Evolutionary conservation across 2,329 filamentous ascomycete genomes (phyloP), one percentile per base, ranked within the genome.

Genomic region (Hysterium pulicare): DNA sequence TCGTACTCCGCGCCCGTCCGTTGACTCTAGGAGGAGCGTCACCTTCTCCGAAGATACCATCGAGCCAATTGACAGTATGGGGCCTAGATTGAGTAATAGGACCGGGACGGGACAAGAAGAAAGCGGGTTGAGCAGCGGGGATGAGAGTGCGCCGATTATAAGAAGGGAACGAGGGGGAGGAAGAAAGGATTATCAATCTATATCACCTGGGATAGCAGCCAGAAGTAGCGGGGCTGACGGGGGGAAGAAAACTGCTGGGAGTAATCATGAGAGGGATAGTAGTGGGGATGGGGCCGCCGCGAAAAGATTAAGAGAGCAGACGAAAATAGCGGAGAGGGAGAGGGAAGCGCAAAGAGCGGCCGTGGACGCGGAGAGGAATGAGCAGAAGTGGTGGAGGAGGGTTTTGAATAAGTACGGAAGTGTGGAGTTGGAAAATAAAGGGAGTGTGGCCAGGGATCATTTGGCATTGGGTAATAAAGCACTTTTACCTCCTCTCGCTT

Each of bases 391-490:
- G 77, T 82, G 77, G 75, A 70, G 70, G 53, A 59, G 60, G 23
- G 62, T 79, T 30, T 65, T 74, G 30, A 78, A 82, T 32, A 79
- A 78, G 52, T 84, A 81, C 51, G 81, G 81, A 15, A 77, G 73
- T 46, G 76, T 93, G 39, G 87, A 91, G 71, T 68, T 93, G 46
- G 87, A 93, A 66, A 93, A 93, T 59, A 91, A 89, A 67, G 87
- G 87, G 30, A 88, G 84, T 59, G 87, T 91, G 30, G 87, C 87
- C 9, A 74, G 87, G 57, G 87, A 93, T 66, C 87, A 93, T 69
- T 71, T 93, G 42, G 87, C 87, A 17, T 70, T 93, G 37, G 86
- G 86, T 90, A 68, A n/a, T n/a, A n/a, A n/a, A 35, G 70, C 61
- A 17, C 32, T 45, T 13, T 20, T 30, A 44, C 50, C 42, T 32